Percentiles rank a stretch among this genome's conserved stretches.
These are phyloP conservation scores for Geotrichum reessii DNA, from an alignment of 1,139 yeast species.

Conservation along the genomic window DNA sequence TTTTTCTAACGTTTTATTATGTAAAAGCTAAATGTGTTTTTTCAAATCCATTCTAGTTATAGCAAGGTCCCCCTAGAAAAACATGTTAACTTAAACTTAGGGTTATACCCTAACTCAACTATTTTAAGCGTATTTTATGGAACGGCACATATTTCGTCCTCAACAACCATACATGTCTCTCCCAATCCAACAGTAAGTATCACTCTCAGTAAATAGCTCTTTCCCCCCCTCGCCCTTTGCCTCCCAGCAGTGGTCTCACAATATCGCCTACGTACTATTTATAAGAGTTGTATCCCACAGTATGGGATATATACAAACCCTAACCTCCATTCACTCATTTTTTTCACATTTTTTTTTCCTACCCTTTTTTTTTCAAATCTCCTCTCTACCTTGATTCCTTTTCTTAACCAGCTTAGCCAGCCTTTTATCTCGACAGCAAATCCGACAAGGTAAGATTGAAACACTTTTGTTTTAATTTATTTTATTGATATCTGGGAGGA, in stretches of 20 bases:
- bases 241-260: too few relatives aligned
- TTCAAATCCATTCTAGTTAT: too few relatives aligned
- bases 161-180: not conserved
- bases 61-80: too few relatives aligned
- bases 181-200: not conserved
- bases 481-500: not conserved
- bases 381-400: conserved; percentile 4
- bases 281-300: not conserved
- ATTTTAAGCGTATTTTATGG: not conserved
- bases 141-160: not conserved
- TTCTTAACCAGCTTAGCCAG: conserved; percentile 17
- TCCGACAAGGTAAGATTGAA: conserved; percentile 17
- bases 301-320: too few relatives aligned
- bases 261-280: not conserved
- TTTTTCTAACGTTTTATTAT: too few relatives aligned
- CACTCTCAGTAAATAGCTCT: not conserved
- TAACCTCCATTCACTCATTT: conserved; percentile 11
- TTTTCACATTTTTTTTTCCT: conserved; percentile 9
- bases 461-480: not conserved
- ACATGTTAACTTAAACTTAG: not conserved
- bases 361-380: conserved; percentile 2
- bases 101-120: not conserved
- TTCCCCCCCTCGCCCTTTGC: too few relatives aligned
- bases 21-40: too few relatives aligned
- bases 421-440: conserved; percentile 18